Evolutionary conservation across 306 rosid species (phyloP).

Genomic region (Benincasa hispida): DNA sequence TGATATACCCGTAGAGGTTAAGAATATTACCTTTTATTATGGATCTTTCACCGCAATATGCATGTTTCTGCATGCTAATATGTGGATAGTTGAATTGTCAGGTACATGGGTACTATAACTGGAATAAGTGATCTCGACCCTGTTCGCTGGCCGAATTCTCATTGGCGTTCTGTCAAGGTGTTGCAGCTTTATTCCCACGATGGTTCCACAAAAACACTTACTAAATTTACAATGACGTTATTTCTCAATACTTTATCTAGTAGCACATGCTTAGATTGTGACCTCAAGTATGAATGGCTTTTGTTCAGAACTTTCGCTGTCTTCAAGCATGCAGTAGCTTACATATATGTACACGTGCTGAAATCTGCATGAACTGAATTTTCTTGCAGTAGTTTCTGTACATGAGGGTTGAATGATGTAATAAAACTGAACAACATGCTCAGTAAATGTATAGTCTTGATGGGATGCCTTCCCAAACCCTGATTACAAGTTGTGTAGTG

Average conservation of each 20-base stretch:
- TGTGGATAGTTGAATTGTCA: constrained; percentile 20
- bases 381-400: not conserved
- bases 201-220: not conserved
- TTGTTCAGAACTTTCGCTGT: not conserved
- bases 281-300: not conserved
- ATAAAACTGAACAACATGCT: not conserved
- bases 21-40: not conserved
- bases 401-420: not conserved
- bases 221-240: not conserved
- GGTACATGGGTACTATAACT: constrained; percentile 93
- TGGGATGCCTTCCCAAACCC: not conserved
- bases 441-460: not conserved
- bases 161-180: constrained; percentile 91
- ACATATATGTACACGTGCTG: not conserved
- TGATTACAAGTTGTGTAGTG: not conserved
- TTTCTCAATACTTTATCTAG: not conserved
- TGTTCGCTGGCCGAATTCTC: constrained; percentile 77
- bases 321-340: not conserved
- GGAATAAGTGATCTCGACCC: constrained; percentile 75
- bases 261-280: not conserved
- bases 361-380: not conserved
- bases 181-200: not conserved
- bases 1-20: not conserved
- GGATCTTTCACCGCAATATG: not conserved
- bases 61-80: not conserved